These are phyloP conservation scores for Aureobasidium sp. DNA, from an alignment of 2,329 filamentous ascomycete species.

Conservation along the genomic window DNA sequence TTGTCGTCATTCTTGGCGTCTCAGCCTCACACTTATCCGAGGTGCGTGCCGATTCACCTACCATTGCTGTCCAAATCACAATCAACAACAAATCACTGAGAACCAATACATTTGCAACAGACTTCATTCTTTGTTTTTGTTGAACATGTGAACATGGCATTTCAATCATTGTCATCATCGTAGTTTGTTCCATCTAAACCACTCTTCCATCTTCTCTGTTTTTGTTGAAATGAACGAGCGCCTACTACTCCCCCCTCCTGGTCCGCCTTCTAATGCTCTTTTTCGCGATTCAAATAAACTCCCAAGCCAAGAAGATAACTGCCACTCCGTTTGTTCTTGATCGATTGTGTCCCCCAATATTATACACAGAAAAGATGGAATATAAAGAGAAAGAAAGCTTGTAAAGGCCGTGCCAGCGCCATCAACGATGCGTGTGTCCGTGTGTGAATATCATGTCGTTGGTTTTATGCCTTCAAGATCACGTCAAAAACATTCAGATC, in stretches of 20 bases:
- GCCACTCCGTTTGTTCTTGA: neutral
- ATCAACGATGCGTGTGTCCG: neutral
- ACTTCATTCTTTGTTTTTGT: neutral
- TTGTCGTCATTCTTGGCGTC: slow-evolving; percentile 3
- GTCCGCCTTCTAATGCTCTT: slow-evolving; percentile 7
- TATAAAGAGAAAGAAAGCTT: neutral
- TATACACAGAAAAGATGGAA: slow-evolving; percentile 11
- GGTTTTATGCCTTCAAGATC: neutral
- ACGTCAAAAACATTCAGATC: neutral
- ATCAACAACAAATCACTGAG: neutral
- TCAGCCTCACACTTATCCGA: neutral
- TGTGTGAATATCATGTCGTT: neutral
- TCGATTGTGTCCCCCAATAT: neutral
- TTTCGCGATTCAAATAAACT: neutral
- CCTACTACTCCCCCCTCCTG: neutral
- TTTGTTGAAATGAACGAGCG: neutral
- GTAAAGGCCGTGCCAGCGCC: neutral
- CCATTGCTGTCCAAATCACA: too few relatives aligned
- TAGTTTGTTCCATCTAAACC: slow-evolving; percentile 2
- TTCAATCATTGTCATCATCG: slow-evolving; percentile 8
- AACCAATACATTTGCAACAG: neutral
- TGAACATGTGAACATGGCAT: slow-evolving; percentile 8
- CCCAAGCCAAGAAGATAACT: neutral
- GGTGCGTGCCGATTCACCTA: neutral
- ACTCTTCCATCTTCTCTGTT: neutral